These are phyloP conservation scores for Naematelia encephala DNA, from an alignment of 768 basidiomycete species.

Conservation along the genomic window DNA sequence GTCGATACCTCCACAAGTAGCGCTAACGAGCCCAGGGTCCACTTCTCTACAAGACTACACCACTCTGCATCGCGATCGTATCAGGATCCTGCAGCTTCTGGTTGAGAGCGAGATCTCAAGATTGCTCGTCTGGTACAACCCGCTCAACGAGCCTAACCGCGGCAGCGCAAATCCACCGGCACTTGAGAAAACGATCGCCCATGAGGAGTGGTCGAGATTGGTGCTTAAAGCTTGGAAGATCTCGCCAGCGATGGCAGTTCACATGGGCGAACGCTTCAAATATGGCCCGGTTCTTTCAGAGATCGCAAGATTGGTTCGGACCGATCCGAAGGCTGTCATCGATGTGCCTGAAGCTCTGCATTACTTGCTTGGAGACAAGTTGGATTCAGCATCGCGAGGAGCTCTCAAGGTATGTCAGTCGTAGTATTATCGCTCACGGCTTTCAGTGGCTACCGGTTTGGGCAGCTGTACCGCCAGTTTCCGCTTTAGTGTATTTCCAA, in stretches of 20 bases:
- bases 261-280: conserved; percentile 87
- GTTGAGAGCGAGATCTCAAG: conserved; percentile 88
- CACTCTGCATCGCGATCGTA: conserved; percentile 63
- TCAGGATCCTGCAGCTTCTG: conserved; percentile 72
- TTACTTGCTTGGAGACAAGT: conserved; percentile 70
- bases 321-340: conserved; percentile 66
- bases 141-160: conserved; percentile 62
- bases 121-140: conserved; percentile 85
- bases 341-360: conserved; percentile 75
- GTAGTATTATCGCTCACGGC: not conserved
- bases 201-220: conserved; percentile 61
- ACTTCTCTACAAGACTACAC: conserved; percentile 56
- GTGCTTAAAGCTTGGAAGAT: conserved; percentile 75
- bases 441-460: conserved; percentile 78
- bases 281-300: conserved; percentile 63
- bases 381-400: conserved; percentile 60
- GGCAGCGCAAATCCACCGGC: conserved; percentile 46
- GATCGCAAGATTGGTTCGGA: conserved; percentile 69
- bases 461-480: conserved; percentile 71
- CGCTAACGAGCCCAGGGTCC: conserved; percentile 29
- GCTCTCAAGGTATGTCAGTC: conserved; percentile 67
- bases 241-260: conserved; percentile 75
- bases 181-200: conserved; percentile 9
- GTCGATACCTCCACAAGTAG: conserved; percentile 4
- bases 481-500: conserved; percentile 67